Percentiles rank a stretch among this genome's conserved stretches.
Conservation (phyloP, 768 basidiomycete genomes). For the Auriscalpium orientale region DNA sequence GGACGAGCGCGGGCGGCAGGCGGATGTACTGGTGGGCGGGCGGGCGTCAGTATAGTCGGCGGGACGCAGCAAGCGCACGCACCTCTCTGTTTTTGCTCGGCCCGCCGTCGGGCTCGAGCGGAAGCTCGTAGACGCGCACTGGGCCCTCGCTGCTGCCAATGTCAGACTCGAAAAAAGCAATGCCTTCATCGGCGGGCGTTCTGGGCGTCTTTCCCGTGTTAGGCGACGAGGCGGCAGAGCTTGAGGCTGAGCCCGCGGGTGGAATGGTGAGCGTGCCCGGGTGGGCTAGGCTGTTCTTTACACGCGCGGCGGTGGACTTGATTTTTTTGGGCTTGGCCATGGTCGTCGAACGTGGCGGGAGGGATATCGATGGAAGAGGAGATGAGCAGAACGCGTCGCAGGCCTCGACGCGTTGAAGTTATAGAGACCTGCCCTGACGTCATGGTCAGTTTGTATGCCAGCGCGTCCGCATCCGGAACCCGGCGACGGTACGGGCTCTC, state of each 20-base stretch:
- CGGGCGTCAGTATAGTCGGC: neutral
- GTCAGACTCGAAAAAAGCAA: constrained; percentile 74
- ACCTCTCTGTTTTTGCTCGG: constrained; percentile 82
- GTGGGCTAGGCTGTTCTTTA: neutral
- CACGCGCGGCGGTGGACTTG: constrained; percentile 4
- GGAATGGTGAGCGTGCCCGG: constrained; percentile 10
- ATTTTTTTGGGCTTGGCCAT: constrained; percentile 4
- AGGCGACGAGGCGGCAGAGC: constrained; percentile 11
- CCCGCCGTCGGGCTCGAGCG: constrained; percentile 84
- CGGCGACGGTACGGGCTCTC: too few species aligned
- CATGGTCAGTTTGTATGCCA: neutral
- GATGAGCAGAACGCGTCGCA: neutral
- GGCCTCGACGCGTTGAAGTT: neutral
- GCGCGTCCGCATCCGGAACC: too few species aligned
- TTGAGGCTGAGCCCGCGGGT: neutral
- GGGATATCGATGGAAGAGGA: neutral
- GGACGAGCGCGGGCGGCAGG: constrained; percentile 81
- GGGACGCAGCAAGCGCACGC: constrained; percentile 22
- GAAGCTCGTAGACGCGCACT: constrained; percentile 80
- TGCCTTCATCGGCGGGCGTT: constrained; percentile 90
- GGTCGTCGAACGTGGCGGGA: neutral
- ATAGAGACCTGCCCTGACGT: neutral
- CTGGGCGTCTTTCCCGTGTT: constrained; percentile 46
- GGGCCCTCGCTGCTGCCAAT: constrained; percentile 47
- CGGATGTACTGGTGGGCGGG: constrained; percentile 71